Percentiles rank a stretch among this genome's conserved stretches.
These are phyloP conservation scores for Aspergillus candidus DNA, from an alignment of 2,329 filamentous ascomycete genomes.

Conservation along the genomic window DNA sequence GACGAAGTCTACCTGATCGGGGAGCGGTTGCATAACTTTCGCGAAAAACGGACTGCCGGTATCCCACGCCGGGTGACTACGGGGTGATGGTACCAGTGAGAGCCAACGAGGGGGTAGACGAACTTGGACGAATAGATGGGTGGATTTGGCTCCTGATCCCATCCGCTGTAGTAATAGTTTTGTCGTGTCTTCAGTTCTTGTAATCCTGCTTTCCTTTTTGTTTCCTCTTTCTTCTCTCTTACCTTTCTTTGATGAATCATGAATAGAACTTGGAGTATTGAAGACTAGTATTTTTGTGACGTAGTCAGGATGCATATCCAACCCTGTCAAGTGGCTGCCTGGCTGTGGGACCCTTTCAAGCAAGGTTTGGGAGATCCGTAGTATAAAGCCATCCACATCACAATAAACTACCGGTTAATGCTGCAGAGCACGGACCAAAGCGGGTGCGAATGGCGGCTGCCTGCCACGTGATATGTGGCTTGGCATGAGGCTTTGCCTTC, in stretches of 20 bases:
- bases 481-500: conserved; percentile 21
- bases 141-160: background rate
- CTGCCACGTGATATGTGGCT: conserved; percentile 27
- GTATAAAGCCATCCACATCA: too few species aligned
- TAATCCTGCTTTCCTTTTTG: background rate
- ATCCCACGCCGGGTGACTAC: conserved; percentile 35
- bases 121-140: background rate
- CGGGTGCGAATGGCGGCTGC: conserved; percentile 20
- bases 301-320: too few species aligned
- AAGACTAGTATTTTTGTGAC: too few species aligned
- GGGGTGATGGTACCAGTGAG: conserved; percentile 14
- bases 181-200: background rate
- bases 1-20: conserved; percentile 97
- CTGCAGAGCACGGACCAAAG: background rate
- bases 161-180: conserved; percentile 5
- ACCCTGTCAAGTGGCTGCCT: too few species aligned
- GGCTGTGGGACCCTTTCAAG: too few species aligned
- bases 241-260: background rate
- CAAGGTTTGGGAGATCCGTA: too few species aligned
- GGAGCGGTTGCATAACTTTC: conserved; percentile 91
- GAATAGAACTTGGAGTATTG: background rate
- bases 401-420: too few species aligned
- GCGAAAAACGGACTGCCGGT: conserved; percentile 48
- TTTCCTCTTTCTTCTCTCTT: background rate
- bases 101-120: too few species aligned